Evolutionary conservation across 2,329 filamentous ascomycete genomes (phyloP).

Genomic region (Colletotrichum neosansevieriae): DNA sequence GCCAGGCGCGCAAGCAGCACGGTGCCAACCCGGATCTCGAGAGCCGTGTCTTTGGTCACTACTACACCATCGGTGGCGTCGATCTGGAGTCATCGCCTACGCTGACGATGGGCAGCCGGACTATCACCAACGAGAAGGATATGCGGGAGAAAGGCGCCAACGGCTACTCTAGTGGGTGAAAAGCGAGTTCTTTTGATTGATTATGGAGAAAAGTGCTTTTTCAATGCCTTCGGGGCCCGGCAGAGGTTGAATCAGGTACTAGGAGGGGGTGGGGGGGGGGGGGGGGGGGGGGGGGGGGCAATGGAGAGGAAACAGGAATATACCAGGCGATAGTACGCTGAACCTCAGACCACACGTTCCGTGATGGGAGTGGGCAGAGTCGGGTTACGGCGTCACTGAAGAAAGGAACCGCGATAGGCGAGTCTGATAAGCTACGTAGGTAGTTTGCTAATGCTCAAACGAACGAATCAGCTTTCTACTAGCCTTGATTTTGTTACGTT

Average conservation of each 20-base stretch:
- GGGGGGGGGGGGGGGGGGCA: too few species aligned
- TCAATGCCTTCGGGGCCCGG: neutral
- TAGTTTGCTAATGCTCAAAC: too few species aligned
- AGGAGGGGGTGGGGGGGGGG: neutral
- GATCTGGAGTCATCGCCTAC: slow-evolving; percentile 36
- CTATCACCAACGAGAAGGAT: slow-evolving; percentile 40
- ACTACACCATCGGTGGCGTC: slow-evolving; percentile 44
- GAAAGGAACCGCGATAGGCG: too few species aligned
- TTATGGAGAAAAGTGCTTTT: neutral
- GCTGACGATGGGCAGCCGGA: slow-evolving; percentile 37
- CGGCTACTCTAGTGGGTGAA: slow-evolving; percentile 31
- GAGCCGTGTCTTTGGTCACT: slow-evolving; percentile 50
- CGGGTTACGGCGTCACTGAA: too few species aligned
- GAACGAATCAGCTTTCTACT: too few species aligned
- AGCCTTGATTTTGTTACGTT: too few species aligned
- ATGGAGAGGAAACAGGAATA: neutral
- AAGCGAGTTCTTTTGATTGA: neutral
- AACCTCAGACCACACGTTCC: too few species aligned
- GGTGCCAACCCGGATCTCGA: slow-evolving; percentile 46
- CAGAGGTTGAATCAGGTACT: neutral
- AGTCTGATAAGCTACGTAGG: too few species aligned
- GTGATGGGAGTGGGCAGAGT: too few species aligned
- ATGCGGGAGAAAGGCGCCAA: slow-evolving; percentile 38
- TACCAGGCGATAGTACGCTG: too few species aligned
- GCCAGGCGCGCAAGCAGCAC: slow-evolving; percentile 43